Conservation (phyloP, 345 rosid species). For the Euphorbia lathyris region DNA sequence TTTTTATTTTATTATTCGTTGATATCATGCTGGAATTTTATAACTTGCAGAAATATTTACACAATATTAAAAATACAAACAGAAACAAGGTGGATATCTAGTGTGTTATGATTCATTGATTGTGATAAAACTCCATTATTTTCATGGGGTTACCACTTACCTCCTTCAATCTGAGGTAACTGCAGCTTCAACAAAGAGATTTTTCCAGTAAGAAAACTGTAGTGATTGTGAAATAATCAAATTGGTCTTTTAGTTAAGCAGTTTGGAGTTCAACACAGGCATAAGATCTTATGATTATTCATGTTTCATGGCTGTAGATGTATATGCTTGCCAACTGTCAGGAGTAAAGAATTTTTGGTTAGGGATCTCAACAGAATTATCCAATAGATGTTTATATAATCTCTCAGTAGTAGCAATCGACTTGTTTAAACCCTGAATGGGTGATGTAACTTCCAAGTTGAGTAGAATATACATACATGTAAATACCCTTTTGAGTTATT, state of each 20-base stretch:
- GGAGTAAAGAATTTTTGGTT: constrained; percentile 1
- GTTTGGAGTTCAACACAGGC: not conserved
- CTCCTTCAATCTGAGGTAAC: not conserved
- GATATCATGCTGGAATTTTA: not conserved
- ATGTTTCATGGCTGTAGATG: not conserved
- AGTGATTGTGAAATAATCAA: not conserved
- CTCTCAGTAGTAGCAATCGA: not conserved
- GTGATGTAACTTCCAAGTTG: constrained; percentile 4
- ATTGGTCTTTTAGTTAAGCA: not conserved
- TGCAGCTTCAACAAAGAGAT: not conserved
- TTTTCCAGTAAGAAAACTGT: not conserved
- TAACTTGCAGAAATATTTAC: not conserved
- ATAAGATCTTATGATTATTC: not conserved
- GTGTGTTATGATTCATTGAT: not conserved
- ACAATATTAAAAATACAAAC: not conserved
- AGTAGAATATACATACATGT: constrained; percentile 9
- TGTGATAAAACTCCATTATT: not conserved
- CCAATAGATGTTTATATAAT: not conserved
- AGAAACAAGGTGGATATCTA: not conserved
- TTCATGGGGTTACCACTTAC: no score
- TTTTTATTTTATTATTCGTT: constrained; percentile 6
- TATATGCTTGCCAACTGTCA: not conserved
- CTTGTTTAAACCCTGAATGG: not conserved
- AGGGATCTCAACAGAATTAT: not conserved
- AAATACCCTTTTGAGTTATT: no score